Evolutionary conservation across 2,329 filamentous ascomycete genomes (phyloP).

Genomic region (Xylaria hypoxylon): DNA sequence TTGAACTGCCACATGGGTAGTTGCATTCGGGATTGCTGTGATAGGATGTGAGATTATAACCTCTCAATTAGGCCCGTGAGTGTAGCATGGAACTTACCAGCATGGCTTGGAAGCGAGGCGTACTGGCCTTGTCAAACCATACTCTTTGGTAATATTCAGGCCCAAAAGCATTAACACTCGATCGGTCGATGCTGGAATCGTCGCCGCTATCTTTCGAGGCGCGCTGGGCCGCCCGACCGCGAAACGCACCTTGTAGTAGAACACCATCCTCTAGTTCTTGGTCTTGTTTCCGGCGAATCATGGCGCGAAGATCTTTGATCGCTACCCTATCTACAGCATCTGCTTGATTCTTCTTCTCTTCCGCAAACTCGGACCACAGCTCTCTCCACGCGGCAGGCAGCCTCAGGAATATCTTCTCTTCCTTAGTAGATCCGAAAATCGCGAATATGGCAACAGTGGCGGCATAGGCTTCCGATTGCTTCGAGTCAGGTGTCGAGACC

Average conservation of each 20-base stretch:
- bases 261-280: conserved; percentile 79
- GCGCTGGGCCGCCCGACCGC: conserved; percentile 65
- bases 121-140: conserved; percentile 68
- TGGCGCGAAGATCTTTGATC: conserved; percentile 74
- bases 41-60: conserved; percentile 22
- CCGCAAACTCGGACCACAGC: conserved; percentile 83
- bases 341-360: conserved; percentile 74
- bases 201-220: conserved; percentile 62
- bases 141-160: conserved; percentile 67
- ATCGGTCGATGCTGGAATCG: conserved; percentile 59
- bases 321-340: conserved; percentile 77
- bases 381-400: conserved; percentile 86
- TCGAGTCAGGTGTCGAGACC: conserved; percentile 77
- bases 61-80: neutral
- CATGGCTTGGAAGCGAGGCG: conserved; percentile 80
- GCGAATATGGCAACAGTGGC: conserved; percentile 86
- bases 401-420: conserved; percentile 85
- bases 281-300: conserved; percentile 76
- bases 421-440: conserved; percentile 80
- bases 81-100: conserved; percentile 60
- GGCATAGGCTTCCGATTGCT: conserved; percentile 88
- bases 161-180: conserved; percentile 53
- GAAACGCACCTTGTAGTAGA: conserved; percentile 81
- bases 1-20: conserved; percentile 92
- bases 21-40: conserved; percentile 73